Conservation (phyloP, 371 early-diverging fungal genomes). For the Mortierella sp. region DNA sequence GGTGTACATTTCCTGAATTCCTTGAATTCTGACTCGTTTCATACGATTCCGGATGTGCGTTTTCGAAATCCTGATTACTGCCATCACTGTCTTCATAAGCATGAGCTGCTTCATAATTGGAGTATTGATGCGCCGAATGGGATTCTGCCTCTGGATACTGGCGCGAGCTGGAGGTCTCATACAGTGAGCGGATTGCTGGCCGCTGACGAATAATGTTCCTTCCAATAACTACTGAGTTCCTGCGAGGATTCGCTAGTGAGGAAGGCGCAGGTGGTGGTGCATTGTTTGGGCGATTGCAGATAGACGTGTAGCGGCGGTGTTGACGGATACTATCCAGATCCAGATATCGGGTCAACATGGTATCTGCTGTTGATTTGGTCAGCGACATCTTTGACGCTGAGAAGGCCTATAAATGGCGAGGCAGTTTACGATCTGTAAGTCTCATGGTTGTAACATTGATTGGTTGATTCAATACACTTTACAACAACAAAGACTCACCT, state of each 20-base stretch:
- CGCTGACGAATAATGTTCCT: constrained; percentile 2
- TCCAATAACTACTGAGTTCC: constrained; percentile 18
- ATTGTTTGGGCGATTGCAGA: not conserved
- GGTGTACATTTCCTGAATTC: not conserved
- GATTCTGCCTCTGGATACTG: not conserved
- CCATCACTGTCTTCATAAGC: not conserved
- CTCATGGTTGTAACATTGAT: not conserved
- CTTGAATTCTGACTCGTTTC: not conserved
- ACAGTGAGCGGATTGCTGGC: not conserved
- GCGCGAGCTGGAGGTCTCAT: not conserved
- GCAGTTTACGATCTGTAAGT: not conserved
- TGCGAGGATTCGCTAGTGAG: not conserved
- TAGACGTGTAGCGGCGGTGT: constrained; percentile 8
- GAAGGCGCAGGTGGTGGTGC: constrained; percentile 6
- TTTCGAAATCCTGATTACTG: not conserved
- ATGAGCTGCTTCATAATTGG: not conserved
- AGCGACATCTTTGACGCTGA: constrained; percentile 8
- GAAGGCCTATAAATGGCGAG: not conserved
- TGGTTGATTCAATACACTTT: not conserved
- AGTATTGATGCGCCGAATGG: not conserved
- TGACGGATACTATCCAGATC: constrained; percentile 1
- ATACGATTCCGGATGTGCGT: not conserved
- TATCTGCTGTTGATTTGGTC: constrained; percentile 16
- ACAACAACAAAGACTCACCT: constrained; percentile 3
- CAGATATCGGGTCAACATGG: constrained; percentile 1